Base-by-base conservation (phyloP, 1,284 basidiomycete genomes). In the Cystobasidiaceae sp. region DNA sequence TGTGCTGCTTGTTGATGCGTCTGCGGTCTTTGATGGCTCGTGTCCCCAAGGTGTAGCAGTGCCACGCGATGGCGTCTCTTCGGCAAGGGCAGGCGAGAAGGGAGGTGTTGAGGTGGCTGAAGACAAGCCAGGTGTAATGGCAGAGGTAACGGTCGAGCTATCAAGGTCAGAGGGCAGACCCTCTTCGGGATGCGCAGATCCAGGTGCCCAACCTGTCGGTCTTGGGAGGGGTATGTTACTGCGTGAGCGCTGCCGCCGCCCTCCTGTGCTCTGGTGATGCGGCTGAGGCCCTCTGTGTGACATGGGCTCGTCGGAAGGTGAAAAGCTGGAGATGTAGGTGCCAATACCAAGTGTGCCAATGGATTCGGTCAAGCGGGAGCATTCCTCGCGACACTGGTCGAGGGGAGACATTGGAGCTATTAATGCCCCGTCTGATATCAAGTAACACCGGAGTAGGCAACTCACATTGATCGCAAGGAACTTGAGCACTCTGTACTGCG, bases 381-480 rank as follows among this genome's bases (percentile, higher is more conserved):
- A 66, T 87, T 86, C 74, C 21, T 90, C 88, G 74, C 84, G 85
- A 63, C 82, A 77, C 77, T 84, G 74, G 85, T 86, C 85, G 5
- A 45, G 23, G 17, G 41, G 55, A 61, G 19, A 32, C 6, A 50
- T 6, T 51, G 27, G 54, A n/a, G 11, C 21, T 33, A 3, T 8
- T 25, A 27, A n/a, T 11, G 32, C 4, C 2, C 15, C n/a, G 27
- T 33, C 27, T 13, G 17, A 17, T 19, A 51, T 3, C n/a, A n/a
- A n/a, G n/a, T n/a, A n/a, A n/a, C n/a, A n/a, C n/a, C n/a, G n/a
- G n/a, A n/a, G n/a, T n/a, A n/a, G n/a, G n/a, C n/a, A n/a, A n/a
- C 84, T 69, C 74, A 94, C 93, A 77, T 99, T 99, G 77, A 96
- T 94, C 39, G 96, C 87, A 68, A 99, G 96, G 75, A 97, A 98